These are phyloP conservation scores for Pythium myriotylum DNA, from an alignment of 352 stramenopile genomes.

Conservation along the genomic window DNA sequence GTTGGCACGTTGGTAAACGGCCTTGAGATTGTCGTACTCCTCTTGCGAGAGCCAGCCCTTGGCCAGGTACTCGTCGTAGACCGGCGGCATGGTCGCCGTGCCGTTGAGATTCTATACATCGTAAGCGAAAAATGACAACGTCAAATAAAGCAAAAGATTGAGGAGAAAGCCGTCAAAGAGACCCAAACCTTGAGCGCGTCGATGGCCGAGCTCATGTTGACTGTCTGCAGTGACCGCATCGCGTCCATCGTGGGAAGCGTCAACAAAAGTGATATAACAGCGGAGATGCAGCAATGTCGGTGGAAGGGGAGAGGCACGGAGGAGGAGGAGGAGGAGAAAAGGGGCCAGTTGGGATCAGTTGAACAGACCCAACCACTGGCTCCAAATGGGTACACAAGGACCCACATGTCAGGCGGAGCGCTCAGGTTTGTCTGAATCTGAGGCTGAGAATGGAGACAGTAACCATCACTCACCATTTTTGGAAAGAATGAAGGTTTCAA, in stretches of 20 bases:
- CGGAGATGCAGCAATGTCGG: background rate
- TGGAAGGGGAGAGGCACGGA: background rate
- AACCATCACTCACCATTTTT: background rate
- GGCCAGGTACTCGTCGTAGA: conserved; percentile 6
- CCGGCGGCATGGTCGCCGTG: conserved; percentile 11
- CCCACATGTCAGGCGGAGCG: background rate
- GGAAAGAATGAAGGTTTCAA: too few species aligned
- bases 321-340: background rate
- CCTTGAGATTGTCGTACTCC: conserved; percentile 16
- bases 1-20: conserved; percentile 5
- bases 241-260: background rate
- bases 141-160: too few species aligned
- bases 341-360: background rate
- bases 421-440: background rate
- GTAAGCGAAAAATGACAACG: too few species aligned
- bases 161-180: background rate
- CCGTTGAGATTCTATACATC: conserved; percentile 15
- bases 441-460: background rate
- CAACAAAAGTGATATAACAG: too few species aligned
- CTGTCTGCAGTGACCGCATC: background rate
- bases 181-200: conserved; percentile 15
- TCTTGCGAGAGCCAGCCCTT: conserved; percentile 16
- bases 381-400: conserved; percentile 1
- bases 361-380: background rate
- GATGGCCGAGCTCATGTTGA: conserved; percentile 15